Base-by-base conservation (phyloP, 179 eudicot species). In the Kewa caespitosa region DNA sequence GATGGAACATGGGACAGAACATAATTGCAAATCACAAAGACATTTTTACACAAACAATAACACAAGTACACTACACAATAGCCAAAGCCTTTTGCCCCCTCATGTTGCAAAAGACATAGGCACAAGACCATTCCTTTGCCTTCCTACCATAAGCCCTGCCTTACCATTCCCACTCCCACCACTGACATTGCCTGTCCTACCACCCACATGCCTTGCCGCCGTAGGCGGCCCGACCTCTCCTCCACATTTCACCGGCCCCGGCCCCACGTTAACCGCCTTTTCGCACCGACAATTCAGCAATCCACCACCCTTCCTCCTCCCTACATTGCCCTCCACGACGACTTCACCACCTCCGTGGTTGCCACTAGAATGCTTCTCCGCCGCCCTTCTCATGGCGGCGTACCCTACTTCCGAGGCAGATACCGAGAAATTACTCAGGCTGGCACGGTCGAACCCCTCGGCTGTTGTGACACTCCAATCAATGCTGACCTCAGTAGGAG, bases 391-490 rank as follows among this genome's bases (percentile, higher is more conserved):
- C 38, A 78, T 63, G 48, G 87, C 81, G 1, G 77, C 72, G 30
- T 84, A 85, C 3, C 84, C 91, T 8, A 84, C 50, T 31, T 90
- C 92, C 0, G 94, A 88, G 4, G 90, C 90, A 1, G 83, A 73
- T 36, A 84, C 64, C 2, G 97, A 86, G 82, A 88, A 87, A 37
- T 90, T 90, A 0, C 89, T 78, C 8, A 92, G 78, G 69, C 95
- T 93, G 8, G 87, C 89, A 15, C 86, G 80, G 69, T 90, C 98
- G 46, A 86, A 93, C 22, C 92, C 97, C 76, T 93, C 97, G 12
- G 94, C 97, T 0, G 97, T 94, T 8, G 91, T 88, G 25, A 94
- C 94, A 78, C 98, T 94, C 98, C 98, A 94, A 67, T 86, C 97
- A 14, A 94, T 76, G 82, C 97, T 92, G 0, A 86, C 92, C 77